phyloP scores from a whole-genome alignment of 257 asterid genomes.

The Lithospermum erythrorhizon region DNA sequence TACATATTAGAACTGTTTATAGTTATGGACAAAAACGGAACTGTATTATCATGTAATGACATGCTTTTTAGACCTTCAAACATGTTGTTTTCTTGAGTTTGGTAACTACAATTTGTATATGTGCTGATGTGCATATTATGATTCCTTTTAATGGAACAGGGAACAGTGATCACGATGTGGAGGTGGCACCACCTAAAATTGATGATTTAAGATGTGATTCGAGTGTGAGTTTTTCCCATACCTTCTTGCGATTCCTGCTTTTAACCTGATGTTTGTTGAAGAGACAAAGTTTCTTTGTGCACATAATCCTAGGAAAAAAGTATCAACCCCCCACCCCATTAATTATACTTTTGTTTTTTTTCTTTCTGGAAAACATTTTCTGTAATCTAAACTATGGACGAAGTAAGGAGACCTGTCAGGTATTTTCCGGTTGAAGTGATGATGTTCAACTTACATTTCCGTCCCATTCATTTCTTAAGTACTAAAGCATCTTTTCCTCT shows the following conservation, averaged over 20 bases:
- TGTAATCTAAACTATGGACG: background rate
- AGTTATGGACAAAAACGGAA: background rate
- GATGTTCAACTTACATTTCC: too few relatives aligned
- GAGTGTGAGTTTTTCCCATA: conserved; percentile 21
- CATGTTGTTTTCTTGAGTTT: too few relatives aligned
- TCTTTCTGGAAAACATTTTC: too few relatives aligned
- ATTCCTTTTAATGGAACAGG: conserved; percentile 13
- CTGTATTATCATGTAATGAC: background rate
- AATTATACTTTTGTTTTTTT: too few relatives aligned
- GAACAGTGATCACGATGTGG: conserved; percentile 4
- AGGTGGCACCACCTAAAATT: conserved; percentile 10
- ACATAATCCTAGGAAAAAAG: background rate
- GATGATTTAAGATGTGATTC: conserved; percentile 13
- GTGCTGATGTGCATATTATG: background rate
- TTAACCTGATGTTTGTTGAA: background rate
- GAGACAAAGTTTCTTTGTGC: background rate
- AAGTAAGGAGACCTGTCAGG: background rate
- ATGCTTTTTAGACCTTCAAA: background rate
- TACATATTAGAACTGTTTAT: background rate
- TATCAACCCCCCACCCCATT: too few relatives aligned
- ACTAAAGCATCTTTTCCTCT: background rate
- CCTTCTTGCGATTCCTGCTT: background rate
- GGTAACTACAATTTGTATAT: background rate
- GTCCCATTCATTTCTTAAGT: background rate
- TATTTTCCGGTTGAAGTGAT: too few relatives aligned